Conservation (phyloP, 148 eudicot species). For the Rhododendron griersonianum region DNA sequence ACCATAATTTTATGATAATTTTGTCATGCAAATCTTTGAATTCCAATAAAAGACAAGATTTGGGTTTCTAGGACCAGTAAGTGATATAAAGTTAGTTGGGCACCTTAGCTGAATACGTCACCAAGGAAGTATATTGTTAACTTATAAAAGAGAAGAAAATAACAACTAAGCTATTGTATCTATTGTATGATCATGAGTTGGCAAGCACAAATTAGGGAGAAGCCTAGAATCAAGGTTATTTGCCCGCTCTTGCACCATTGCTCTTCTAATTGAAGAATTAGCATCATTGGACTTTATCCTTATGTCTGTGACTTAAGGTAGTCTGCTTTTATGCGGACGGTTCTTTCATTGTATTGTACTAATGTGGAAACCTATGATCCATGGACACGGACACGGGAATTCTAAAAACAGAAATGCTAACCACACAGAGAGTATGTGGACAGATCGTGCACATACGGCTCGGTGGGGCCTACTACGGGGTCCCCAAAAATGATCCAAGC, state of each 20-base stretch:
- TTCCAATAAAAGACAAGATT: neutral
- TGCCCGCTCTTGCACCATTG: neutral
- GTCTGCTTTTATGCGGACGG: neutral
- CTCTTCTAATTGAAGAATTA: neutral
- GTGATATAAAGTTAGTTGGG: neutral
- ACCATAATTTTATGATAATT: neutral
- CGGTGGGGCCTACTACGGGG: no score
- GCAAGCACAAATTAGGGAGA: neutral
- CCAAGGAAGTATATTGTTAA: neutral
- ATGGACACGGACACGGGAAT: no score
- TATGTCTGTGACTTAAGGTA: neutral
- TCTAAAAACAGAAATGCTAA: no score
- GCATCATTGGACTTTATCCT: neutral
- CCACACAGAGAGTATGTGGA: no score
- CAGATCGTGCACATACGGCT: no score
- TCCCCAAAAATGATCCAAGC: no score
- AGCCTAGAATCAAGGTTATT: neutral
- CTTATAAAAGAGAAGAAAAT: neutral
- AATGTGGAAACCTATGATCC: neutral
- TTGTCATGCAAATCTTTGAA: neutral
- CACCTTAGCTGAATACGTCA: neutral
- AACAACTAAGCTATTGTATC: neutral
- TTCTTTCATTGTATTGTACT: neutral
- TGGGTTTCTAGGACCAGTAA: neutral
- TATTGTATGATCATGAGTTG: neutral